These are phyloP conservation scores for Madurella mycetomatis DNA, from an alignment of 2,329 filamentous ascomycete species.

Conservation along the genomic window DNA sequence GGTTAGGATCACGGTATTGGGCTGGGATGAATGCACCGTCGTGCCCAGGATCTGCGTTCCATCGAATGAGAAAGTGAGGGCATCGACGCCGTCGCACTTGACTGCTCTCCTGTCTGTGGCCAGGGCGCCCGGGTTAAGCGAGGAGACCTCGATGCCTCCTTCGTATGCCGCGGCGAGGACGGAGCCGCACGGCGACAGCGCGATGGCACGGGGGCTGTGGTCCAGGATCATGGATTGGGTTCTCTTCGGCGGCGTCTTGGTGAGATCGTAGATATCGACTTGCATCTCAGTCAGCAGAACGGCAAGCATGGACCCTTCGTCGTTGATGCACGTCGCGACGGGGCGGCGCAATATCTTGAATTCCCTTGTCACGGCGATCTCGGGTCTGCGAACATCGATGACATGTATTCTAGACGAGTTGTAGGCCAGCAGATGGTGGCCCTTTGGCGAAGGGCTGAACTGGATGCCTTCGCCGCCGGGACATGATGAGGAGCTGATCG, in stretches of 20 bases:
- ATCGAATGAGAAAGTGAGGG: slow-evolving; percentile 70
- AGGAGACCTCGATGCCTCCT: slow-evolving; percentile 83
- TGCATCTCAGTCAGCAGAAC: slow-evolving; percentile 79
- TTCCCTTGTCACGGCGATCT: slow-evolving; percentile 66
- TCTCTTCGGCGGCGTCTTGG: slow-evolving; percentile 59
- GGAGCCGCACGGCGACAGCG: slow-evolving; percentile 74
- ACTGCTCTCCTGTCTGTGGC: slow-evolving; percentile 68
- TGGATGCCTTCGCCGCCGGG: slow-evolving; percentile 83
- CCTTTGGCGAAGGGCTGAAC: slow-evolving; percentile 72
- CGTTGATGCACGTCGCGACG: slow-evolving; percentile 70
- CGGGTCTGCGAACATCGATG: slow-evolving; percentile 59
- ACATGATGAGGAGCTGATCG: slow-evolving; percentile 76
- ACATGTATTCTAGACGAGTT: slow-evolving; percentile 83
- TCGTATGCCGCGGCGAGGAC: slow-evolving; percentile 82
- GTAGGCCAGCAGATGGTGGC: slow-evolving; percentile 71
- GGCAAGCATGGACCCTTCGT: slow-evolving; percentile 70
- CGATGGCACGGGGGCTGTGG: slow-evolving; percentile 71
- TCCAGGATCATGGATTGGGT: slow-evolving; percentile 73
- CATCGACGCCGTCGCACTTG: slow-evolving; percentile 72
- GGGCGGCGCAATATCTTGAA: slow-evolving; percentile 75
- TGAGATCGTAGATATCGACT: slow-evolving; percentile 78
- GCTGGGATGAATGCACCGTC: slow-evolving; percentile 58
- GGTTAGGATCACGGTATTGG: slow-evolving; percentile 70
- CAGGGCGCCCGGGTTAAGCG: slow-evolving; percentile 60
- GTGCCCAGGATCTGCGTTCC: slow-evolving; percentile 75